phyloP scores from a whole-genome alignment of 345 rosid species.

The Pelargonium nanum region DNA sequence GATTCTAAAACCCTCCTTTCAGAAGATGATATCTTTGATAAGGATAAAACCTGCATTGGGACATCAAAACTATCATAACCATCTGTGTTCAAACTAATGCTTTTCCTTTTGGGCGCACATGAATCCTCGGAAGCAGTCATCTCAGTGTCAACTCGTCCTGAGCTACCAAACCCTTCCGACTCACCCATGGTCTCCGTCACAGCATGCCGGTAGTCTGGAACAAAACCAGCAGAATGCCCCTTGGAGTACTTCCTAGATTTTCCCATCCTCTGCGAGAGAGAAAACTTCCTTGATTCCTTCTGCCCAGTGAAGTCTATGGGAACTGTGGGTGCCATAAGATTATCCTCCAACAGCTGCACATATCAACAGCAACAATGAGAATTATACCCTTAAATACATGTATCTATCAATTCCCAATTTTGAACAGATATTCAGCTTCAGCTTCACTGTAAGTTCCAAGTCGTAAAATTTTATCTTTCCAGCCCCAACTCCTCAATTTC shows the following conservation, averaged over 20 bases:
- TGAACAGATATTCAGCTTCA: neutral
- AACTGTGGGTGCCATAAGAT: conserved; percentile 51
- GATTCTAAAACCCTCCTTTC: conserved; percentile 49
- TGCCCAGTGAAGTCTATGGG: conserved; percentile 51
- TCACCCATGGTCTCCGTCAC: conserved; percentile 58
- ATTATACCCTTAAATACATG: conserved; percentile 1
- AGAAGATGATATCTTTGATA: conserved; percentile 48
- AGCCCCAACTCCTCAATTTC: neutral
- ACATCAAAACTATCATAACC: conserved; percentile 33
- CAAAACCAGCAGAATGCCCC: conserved; percentile 53
- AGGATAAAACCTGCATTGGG: conserved; percentile 41
- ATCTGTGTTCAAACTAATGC: conserved; percentile 40
- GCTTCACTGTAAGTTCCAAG: neutral
- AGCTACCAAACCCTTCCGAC: conserved; percentile 64
- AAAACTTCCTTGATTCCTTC: conserved; percentile 31
- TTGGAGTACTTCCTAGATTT: conserved; percentile 59
- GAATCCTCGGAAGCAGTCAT: conserved; percentile 53
- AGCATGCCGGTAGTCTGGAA: conserved; percentile 45
- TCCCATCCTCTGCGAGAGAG: conserved; percentile 40
- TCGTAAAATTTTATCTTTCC: neutral
- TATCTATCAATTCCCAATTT: neutral
- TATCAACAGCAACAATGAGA: conserved; percentile 24
- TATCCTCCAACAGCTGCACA: conserved; percentile 39
- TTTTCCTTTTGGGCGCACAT: conserved; percentile 43
- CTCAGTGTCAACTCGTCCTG: conserved; percentile 41